Base-by-base conservation (phyloP, 2,329 filamentous ascomycete species). In the Fusarium sp. region DNA sequence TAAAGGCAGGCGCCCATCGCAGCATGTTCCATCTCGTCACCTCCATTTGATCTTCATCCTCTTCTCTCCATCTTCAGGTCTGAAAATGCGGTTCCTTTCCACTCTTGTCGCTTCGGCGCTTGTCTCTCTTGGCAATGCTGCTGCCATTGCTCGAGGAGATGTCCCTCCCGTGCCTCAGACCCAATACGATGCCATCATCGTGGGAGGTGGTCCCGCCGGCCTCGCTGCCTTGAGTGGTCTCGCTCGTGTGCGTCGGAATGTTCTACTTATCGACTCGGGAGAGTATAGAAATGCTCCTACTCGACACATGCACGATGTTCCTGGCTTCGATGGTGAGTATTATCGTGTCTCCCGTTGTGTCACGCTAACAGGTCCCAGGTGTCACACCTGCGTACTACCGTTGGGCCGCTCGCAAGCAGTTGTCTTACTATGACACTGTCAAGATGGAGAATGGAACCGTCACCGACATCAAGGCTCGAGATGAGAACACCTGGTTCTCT, bases 291-390 rank as follows among this genome's bases (percentile, higher is more conserved):
- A 91, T 76, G 84, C 63, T 1, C 81, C 85, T 0, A 91, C 90
- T 0, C 81, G 89, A 15, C 86, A 90, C 71, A 88, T 91, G 85
- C 90, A 92, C 79, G 90, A 91, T 77, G 87, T 91, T 0, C 82
- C 91, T 30, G 89, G 89, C 4, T 88, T 86, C 66, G 90, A 91
- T 61, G 90, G 90, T 90, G 76, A 71, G 78, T n/a, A 8, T 11
- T 5, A 0, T 10, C 1, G 14, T 4, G 17, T 25, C 2, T 10
- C 1, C 12, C 15, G 9, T 4, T 8, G 4, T 17, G n/a, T 35
- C 14, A 62, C 9, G 64, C 59, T 72, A 58, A 80, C 32, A 1
- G 0, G n/a, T 14, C 0, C 11, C n/a, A 90, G 89, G 89, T 14
- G 85, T 90, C 4, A 85, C 85, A 2, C 88, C 89, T 0, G 85